Conservation (phyloP, 202 grass and related monocot species). For the Eragrostis tef region DNA sequence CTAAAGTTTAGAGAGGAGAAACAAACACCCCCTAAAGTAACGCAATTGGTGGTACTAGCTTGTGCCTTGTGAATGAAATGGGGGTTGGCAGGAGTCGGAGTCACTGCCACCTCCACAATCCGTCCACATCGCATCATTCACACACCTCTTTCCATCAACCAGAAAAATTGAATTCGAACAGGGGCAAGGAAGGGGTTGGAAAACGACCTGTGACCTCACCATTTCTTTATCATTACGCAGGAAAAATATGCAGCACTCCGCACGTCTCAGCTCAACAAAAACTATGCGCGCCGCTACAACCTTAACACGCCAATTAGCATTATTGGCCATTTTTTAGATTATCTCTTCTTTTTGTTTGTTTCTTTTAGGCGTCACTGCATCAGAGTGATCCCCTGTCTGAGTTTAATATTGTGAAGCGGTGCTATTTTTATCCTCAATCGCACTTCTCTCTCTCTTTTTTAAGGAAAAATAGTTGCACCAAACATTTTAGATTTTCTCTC, state of each 20-base stretch:
- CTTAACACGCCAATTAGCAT: constrained; percentile 13
- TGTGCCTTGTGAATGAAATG: constrained; percentile 1
- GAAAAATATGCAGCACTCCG: constrained; percentile 21
- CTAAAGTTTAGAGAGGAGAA: too few relatives aligned
- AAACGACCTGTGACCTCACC: constrained; percentile 41
- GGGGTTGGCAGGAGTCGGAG: background rate
- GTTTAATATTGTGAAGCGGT: background rate
- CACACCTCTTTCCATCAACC: constrained; percentile 40
- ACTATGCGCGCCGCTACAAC: constrained; percentile 16
- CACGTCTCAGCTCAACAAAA: constrained; percentile 36
- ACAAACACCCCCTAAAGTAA: too few relatives aligned
- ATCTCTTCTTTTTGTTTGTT: background rate
- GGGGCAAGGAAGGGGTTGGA: constrained; percentile 26
- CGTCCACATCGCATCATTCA: constrained; percentile 5
- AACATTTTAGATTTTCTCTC: background rate
- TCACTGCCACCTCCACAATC: constrained; percentile 5
- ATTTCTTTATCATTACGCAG: constrained; percentile 27
- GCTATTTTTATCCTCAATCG: background rate
- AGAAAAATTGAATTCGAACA: constrained; percentile 21
- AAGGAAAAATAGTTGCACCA: background rate
- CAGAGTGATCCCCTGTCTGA: background rate
- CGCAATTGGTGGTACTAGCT: too few relatives aligned
- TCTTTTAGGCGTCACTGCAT: background rate
- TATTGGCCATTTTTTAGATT: background rate
- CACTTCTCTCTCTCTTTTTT: background rate